Evolutionary conservation across 2,329 filamentous ascomycete genomes (phyloP), one percentile per base, ranked within the genome.

Genomic region (Furcasterigmium furcatum): DNA sequence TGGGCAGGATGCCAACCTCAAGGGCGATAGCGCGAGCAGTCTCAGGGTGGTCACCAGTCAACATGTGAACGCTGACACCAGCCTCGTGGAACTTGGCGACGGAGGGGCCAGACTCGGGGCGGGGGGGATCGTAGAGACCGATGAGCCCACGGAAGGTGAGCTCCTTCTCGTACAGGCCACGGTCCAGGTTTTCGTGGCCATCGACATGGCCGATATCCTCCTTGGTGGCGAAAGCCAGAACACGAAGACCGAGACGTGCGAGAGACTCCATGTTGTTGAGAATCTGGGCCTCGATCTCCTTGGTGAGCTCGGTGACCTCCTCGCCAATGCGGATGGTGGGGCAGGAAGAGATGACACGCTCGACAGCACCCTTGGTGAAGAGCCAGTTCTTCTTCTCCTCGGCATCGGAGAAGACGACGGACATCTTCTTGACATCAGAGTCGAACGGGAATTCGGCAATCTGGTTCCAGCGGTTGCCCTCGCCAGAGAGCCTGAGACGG

Each of bases 381-480:
- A 80, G 66, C 61, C 64, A 72, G 52, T 71, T 70, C 44, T 69
- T 63, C 20, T 65, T 60, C 2, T 58, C 60, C 8, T 65, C 58
- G 13, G 53, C 55, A 19, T 74, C 62, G 36, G 73, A 57, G 60
- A 85, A 86, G 44, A 88, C 81, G 30, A 87, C 84, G 0, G 84
- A 86, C 85, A 89, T 89, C 55, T 84, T 86, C 70, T 89, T 90
- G 51, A 88, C 77, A 46, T 80, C 80, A 0, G 84, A 88, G 57
- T 89, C 85, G 51, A 89, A 90, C 0, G 84, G 85, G 47, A 85
- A 87, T 55, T 89, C 86, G 2, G 81, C 79, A 20, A 83, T 65
- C 52, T 85, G 72, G 18, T 66, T 68, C 80, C 80, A 85, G 22
- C 68, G 55, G 1, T 76, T 67, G 4, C 65, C 65, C 2, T 77